Base-by-base conservation (phyloP, 208 protist species). In the Wallacemonas sp. region DNA sequence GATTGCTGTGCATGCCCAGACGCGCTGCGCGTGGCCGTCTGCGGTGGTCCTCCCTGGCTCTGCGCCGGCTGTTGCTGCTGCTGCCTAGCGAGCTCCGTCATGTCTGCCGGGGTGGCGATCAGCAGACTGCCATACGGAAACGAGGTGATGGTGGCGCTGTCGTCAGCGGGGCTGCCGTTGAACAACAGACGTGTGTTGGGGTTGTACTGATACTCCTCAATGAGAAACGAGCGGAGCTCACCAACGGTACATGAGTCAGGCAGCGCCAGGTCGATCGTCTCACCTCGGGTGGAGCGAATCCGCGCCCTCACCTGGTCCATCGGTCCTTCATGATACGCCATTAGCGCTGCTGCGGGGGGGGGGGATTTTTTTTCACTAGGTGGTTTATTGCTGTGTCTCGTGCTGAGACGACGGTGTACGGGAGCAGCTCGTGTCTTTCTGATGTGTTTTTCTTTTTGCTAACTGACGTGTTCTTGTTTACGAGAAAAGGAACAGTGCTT, bases 81-180 rank as follows among this genome's bases (percentile, higher is more conserved):
- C 33, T 32, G 32, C 1, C 44, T 14, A 5, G 39, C 29, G 16
- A 57, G 23, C 16, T 65, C 55, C n/a, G 32, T 24, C 33, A 48
- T 46, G 34, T 73, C 70, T 0, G 23, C 33, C 8, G 82, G 74
- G 1, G 55, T 79, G 30, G 71, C 79, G 30, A 95, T 81, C 21
- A 90, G 72, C 36, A 95, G 78, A 5, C 78, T 77, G 17, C 84
- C 89, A 58, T 76, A 88, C 12, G 86, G 84, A 70, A 85, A 95
- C 36, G 78, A 76, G 17, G 58, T 64, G 30, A 95, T 76, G 39
- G 66, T 68, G 0, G 58, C 19, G 11, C 67, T 57, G 55, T 80
- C 74, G 19, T 61, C 47, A 0, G 74, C 65, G 11, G 80, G 38
- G 1, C 23, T 11, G 0, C 63, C 57, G 32, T 77, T 70, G 63